Percentiles rank a stretch among this genome's conserved stretches.
These are phyloP conservation scores for Collybiopsis confluens DNA, from an alignment of 768 basidiomycete species.

Conservation along the genomic window DNA sequence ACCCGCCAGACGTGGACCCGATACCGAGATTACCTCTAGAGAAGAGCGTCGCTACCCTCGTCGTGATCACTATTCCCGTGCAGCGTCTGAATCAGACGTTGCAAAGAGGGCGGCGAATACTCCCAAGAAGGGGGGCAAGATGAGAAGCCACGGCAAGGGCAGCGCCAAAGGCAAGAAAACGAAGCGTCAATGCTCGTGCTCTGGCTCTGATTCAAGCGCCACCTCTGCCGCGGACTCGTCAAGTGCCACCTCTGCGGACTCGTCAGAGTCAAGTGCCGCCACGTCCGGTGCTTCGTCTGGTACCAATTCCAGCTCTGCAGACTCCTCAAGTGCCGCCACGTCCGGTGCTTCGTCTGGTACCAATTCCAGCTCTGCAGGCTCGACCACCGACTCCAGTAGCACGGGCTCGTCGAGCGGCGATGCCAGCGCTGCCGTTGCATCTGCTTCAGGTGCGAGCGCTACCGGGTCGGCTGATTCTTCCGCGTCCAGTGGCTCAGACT, in stretches of 20 bases:
- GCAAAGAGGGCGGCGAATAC: neutral
- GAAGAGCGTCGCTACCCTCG: conserved; percentile 1
- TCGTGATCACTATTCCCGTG: neutral
- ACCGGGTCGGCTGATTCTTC: no score
- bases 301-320: neutral
- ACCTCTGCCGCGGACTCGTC: neutral
- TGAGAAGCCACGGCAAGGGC: neutral
- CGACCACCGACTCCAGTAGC: neutral
- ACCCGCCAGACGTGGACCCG: neutral
- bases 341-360: neutral
- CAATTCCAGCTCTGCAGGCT: neutral
- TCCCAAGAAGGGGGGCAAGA: neutral
- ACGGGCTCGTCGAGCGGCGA: no score
- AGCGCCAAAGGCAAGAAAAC: neutral
- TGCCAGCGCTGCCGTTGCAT: no score
- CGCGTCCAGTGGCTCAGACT: no score
- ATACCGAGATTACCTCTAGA: neutral
- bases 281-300: neutral
- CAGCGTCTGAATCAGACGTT: neutral
- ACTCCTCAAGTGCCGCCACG: neutral
- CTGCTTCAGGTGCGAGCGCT: no score
- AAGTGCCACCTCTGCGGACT: neutral
- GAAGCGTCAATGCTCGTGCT: neutral
- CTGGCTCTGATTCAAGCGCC: neutral
- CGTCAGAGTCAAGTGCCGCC: neutral